Percentiles rank a stretch among this genome's conserved stretches.
Conservation (phyloP, 441 rosid genomes). For the Francoa sonchifolia region DNA sequence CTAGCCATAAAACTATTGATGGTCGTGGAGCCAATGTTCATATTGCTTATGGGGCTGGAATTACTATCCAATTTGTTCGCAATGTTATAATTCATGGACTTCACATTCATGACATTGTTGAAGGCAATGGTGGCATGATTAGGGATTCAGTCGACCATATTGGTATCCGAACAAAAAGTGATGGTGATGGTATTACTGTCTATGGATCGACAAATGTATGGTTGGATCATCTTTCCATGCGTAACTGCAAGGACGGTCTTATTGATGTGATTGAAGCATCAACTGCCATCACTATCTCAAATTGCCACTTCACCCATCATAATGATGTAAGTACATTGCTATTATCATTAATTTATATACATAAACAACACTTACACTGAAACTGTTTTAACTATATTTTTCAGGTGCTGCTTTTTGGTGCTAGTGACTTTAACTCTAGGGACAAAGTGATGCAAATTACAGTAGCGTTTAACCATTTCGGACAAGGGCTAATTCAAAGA, state of each 20-base stretch:
- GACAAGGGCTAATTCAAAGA: conserved; percentile 7
- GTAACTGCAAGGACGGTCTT: conserved; percentile 36
- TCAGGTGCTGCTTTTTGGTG: not conserved
- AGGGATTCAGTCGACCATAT: conserved; percentile 28
- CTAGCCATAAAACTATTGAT: conserved; percentile 42
- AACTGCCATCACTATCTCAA: conserved; percentile 51
- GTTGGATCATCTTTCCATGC: conserved; percentile 56
- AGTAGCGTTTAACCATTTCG: conserved; percentile 13
- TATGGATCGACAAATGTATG: conserved; percentile 41
- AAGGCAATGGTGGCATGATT: conserved; percentile 21
- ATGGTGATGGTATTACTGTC: conserved; percentile 48
- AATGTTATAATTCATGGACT: conserved; percentile 44
- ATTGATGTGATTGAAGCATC: conserved; percentile 42
- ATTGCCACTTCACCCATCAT: conserved; percentile 51
- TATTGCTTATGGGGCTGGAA: conserved; percentile 39
- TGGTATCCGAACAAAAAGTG: conserved; percentile 27
- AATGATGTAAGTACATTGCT: conserved; percentile 36
- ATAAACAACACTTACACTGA: too few species aligned
- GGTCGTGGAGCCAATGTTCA: conserved; percentile 42
- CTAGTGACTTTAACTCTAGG: too few species aligned
- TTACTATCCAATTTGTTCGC: conserved; percentile 33
- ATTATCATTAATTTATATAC: too few species aligned
- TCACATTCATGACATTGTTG: conserved; percentile 30
- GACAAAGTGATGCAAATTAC: too few species aligned
- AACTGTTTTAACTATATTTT: too few species aligned